Conservation (phyloP, 1,139 yeast species). For the Meyerozyma athensensis region DNA sequence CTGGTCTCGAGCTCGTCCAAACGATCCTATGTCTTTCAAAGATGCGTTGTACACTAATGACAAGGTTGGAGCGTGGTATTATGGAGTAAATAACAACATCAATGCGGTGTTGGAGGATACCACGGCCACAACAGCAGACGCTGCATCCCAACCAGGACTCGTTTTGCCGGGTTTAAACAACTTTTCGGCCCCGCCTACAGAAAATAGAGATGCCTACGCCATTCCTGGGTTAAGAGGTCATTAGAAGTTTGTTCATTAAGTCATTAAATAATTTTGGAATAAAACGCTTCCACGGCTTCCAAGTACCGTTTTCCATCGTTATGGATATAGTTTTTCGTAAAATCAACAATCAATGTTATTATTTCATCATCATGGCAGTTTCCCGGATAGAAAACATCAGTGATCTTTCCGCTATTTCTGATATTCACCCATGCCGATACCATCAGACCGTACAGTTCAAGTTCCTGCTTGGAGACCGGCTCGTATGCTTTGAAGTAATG, state of each 20-base stretch:
- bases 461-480: slow-evolving; percentile 47
- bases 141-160: slow-evolving; percentile 6
- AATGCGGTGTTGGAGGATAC: slow-evolving; percentile 49
- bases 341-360: slow-evolving; percentile 17
- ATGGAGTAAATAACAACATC: slow-evolving; percentile 60
- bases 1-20: slow-evolving; percentile 92
- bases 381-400: slow-evolving; percentile 15
- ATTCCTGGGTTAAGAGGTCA: slow-evolving; percentile 20
- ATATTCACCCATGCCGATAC: slow-evolving; percentile 36
- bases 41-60: slow-evolving; percentile 78
- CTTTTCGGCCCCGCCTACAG: slow-evolving; percentile 6
- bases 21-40: slow-evolving; percentile 76
- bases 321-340: slow-evolving; percentile 28
- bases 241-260: slow-evolving; percentile 2
- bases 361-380: slow-evolving; percentile 13
- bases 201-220: slow-evolving; percentile 10
- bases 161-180: slow-evolving; percentile 25
- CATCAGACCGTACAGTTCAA: slow-evolving; percentile 29
- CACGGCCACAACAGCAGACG: slow-evolving; percentile 4
- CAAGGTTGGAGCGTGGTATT: slow-evolving; percentile 70
- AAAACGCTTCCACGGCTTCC: slow-evolving; percentile 30
- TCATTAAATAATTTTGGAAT: slow-evolving; percentile 10
- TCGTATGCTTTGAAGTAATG: slow-evolving; percentile 55
- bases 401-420: slow-evolving; percentile 43
- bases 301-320: slow-evolving; percentile 28